Base-by-base conservation (phyloP, 768 basidiomycete species). In the Infundibulicybe gibba region DNA sequence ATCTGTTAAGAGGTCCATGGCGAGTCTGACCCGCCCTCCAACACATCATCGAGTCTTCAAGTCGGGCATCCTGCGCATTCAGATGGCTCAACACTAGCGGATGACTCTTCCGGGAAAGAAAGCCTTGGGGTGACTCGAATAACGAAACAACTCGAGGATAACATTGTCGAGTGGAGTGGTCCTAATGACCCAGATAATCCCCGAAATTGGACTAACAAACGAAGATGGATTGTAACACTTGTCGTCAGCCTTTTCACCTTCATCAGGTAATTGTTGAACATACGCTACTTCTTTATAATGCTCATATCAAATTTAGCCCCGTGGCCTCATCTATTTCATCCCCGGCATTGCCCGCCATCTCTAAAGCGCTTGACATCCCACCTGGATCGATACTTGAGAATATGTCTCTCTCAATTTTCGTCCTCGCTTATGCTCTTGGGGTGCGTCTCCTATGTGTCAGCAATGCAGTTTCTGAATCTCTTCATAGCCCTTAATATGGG, bases 201-300 rank as follows among this genome's bases (percentile, higher is more conserved):
- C 20, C 53, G 49, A 21, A 73, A 78, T 52, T 80, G 78, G 79
- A 61, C 64, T 11, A 67, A 63, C 43, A 61, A 53, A 44, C 61
- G 57, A 41, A 76, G 74, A 55, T 79, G 77, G 80, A 66, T 62
- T 0, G 74, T 71, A 3, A 77, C 76, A 0, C 58, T 63, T 15
- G 70, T 81, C 40, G 71, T 80, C 12, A 79, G 77, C 13, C 62
- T 68, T 0, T 82, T 77, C 50, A 75, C 79, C 2, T 81, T 81
- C 61, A 80, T 80, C 16, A 69, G 66, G 48, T 63, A 21, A 37
- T 20, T 20, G 45, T 34, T 9, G 13, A 1, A 21, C 13, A 40
- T 46, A 25, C 25, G 25, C 25, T 25, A 25, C 25, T 25, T n/a
- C 25, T 25, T 8, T 25, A 25, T 25, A 3, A 3, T 8, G 3